A percentile compares a stretch with the other conserved stretches of the same genome.
Conservation (phyloP, 305 asterid genomes). For the Coffea humblotiana region DNA sequence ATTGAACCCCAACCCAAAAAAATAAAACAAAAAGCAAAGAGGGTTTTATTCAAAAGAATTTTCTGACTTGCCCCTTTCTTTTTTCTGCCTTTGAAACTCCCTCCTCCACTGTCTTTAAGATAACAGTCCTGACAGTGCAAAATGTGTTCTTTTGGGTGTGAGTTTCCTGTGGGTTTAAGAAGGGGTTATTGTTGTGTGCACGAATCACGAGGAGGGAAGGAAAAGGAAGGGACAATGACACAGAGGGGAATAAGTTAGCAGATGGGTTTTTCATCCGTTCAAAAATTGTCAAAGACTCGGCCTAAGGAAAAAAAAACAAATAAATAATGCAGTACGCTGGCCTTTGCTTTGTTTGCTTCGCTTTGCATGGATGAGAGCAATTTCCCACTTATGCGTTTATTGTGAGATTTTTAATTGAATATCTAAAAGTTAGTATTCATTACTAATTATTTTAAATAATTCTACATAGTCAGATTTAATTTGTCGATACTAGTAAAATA, state of each 20-base stretch:
- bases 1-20: not conserved
- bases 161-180: conserved; percentile 29
- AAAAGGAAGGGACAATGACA: conserved; percentile 23
- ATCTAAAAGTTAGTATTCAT: not conserved
- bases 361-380: conserved; percentile 16
- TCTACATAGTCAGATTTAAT: not conserved
- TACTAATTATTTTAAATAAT: not conserved
- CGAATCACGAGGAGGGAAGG: conserved; percentile 30
- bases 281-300: conserved; percentile 7
- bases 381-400: conserved; percentile 2
- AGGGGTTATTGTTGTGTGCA: conserved; percentile 18
- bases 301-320: not conserved
- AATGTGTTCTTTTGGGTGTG: not conserved
- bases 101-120: conserved; percentile 8
- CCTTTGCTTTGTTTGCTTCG: not conserved
- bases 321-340: conserved; percentile 1
- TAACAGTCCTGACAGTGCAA: not conserved
- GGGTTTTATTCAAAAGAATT: conserved; percentile 10
- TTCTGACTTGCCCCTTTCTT: conserved; percentile 6
- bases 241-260: conserved; percentile 19
- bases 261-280: not conserved
- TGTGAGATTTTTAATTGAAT: not conserved
- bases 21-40: not conserved
- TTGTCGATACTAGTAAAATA: no score
- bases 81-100: conserved; percentile 3